A percentile compares a stretch with the other conserved stretches of the same genome.
These are phyloP conservation scores for Neoconidiobolus thromboides DNA, from an alignment of 371 early-diverging fungal species.

Conservation along the genomic window DNA sequence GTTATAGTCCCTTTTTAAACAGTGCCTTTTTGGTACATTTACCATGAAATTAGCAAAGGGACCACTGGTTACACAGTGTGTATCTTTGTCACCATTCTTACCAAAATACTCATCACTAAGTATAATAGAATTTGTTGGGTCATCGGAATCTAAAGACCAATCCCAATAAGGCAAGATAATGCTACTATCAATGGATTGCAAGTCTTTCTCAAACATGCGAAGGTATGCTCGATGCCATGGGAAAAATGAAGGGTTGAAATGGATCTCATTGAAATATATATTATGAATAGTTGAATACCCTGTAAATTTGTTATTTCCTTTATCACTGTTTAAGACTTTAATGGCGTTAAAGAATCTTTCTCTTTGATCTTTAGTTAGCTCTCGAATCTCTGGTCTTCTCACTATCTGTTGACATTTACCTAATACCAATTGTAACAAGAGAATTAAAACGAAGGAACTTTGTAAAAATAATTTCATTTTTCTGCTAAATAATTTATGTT, in stretches of 20 bases:
- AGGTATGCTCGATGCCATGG: conserved; percentile 20
- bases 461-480: too few relatives aligned
- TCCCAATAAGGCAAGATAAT: conserved; percentile 8
- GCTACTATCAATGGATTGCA: neutral
- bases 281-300: neutral
- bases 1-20: neutral
- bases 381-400: neutral
- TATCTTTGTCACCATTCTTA: neutral
- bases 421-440: too few relatives aligned
- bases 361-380: neutral
- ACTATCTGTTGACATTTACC: too few relatives aligned
- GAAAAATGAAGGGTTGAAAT: neutral
- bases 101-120: conserved; percentile 9
- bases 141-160: conserved; percentile 4
- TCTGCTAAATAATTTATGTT: too few relatives aligned
- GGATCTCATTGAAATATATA: neutral
- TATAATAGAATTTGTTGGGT: neutral
- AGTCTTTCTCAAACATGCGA: neutral
- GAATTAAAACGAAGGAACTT: too few relatives aligned
- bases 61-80: neutral
- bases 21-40: neutral
- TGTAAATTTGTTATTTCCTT: neutral
- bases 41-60: neutral
- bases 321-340: neutral
- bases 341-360: neutral